Evolutionary conservation across 78 protist genomes (phyloP), one percentile per base, ranked within the genome.

Genomic region (Bodo saltans): DNA sequence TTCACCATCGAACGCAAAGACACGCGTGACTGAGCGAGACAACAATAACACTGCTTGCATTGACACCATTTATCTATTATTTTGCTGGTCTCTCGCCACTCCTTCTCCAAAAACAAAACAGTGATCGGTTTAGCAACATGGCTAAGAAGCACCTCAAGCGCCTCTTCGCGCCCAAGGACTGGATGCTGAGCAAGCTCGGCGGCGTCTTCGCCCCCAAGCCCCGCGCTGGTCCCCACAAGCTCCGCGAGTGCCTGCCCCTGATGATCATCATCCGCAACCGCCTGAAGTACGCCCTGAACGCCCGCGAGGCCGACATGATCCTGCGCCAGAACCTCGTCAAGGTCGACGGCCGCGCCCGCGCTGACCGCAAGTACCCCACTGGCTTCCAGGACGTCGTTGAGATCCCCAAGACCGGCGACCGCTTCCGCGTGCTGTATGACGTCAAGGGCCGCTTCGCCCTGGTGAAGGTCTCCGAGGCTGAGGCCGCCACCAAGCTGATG

Each of bases 341-440:
- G 89, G 98, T 99, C 34, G 99, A 99, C 90, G 95, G 96, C 73
- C 90, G 94, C 88, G 96, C 93, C 40, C 91, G 99, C 85, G 95
- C 99, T 8, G 99, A 99, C 89, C 38, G 78, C 72, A 90, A 80
- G 86, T 98, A 76, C 98, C 99, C 99, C 42, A 90, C 96, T 37
- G 99, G 99, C 68, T 95, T 99, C 95, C 91, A 92, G 99, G 99
- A 99, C 72, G 98, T 96, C 80, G 70, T 99, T 89, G 26, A 92
- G 70, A 85, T 99, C 78, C 96, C 93, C 72, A 79, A 92, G 91
- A 92, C 99, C 87, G 78, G 87, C 83, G 99, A 99, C 95, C 2
- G 89, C 95, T 98, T 96, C 97, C 98, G 99, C 79, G 76, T 99
- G 34, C 73, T 98, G 41, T 96, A 91, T 93, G 99, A 99, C 88